phyloP scores from a whole-genome alignment of 2,329 filamentous ascomycete species.

The Chrysoporthe austroafricana region DNA sequence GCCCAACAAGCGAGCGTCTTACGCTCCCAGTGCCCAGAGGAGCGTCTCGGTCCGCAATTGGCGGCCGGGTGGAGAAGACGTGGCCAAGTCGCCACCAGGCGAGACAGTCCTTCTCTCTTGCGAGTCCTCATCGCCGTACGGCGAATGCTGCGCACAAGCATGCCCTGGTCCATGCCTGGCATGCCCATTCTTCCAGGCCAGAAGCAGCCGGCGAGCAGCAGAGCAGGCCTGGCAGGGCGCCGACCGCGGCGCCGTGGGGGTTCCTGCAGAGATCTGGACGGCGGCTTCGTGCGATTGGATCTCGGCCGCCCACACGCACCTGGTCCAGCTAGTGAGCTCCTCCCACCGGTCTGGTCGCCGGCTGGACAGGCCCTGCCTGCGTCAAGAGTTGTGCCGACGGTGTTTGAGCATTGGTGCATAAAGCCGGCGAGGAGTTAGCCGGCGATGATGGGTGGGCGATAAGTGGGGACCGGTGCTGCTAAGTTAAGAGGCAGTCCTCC shows the following conservation, averaged over 20 bases:
- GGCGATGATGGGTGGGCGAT: constrained; percentile 8
- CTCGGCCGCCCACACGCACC: background rate
- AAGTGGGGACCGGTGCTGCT: too few relatives aligned
- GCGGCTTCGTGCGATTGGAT: background rate
- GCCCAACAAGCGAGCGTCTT: constrained; percentile 9
- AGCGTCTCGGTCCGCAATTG: background rate
- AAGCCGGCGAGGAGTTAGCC: constrained; percentile 16
- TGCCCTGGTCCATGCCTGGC: too few relatives aligned
- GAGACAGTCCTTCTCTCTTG: too few relatives aligned
- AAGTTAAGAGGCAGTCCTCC: too few relatives aligned
- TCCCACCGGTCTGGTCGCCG: background rate
- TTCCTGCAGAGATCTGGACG: background rate
- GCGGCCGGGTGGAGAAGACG: background rate
- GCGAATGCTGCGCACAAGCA: too few relatives aligned
- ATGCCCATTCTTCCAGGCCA: background rate
- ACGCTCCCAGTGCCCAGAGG: background rate
- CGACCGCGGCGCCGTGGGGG: too few relatives aligned
- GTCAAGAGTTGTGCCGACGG: constrained; percentile 9
- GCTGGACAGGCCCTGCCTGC: background rate
- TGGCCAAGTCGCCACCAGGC: background rate
- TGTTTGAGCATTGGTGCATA: background rate
- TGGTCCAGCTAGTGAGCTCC: background rate
- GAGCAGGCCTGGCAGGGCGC: too few relatives aligned
- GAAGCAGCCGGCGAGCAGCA: background rate
- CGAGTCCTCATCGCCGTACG: too few relatives aligned